phyloP scores from a whole-genome alignment of 768 basidiomycete genomes.

The Xerocomus spinulosus region DNA sequence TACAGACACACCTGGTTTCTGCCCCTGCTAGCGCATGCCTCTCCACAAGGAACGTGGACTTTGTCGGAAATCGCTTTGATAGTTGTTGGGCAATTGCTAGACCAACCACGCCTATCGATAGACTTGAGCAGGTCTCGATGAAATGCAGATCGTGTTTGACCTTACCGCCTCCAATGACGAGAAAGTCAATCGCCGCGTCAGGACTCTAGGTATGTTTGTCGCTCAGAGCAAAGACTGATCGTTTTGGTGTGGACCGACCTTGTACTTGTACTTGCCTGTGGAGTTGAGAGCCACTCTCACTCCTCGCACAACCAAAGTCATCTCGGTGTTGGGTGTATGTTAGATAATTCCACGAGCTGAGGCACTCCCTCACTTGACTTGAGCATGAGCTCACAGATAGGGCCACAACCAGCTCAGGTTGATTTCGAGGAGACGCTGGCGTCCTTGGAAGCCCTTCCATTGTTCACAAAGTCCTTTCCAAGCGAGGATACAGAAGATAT shows the following conservation, averaged over 20 bases:
- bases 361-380: constrained; percentile 13
- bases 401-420: constrained; percentile 20
- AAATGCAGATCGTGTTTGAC: background rate
- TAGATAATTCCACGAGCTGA: too few relatives aligned
- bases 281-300: constrained; percentile 60
- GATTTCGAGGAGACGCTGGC: constrained; percentile 36
- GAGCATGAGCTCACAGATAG: constrained; percentile 20
- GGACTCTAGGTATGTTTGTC: constrained; percentile 44
- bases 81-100: constrained; percentile 80
- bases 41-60: constrained; percentile 79
- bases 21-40: constrained; percentile 70
- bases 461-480: constrained; percentile 92
- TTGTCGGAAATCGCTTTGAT: constrained; percentile 54
- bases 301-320: constrained; percentile 45
- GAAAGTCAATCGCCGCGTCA: constrained; percentile 70
- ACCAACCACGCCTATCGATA: constrained; percentile 67
- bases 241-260: constrained; percentile 36
- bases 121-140: background rate
- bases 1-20: constrained; percentile 65
- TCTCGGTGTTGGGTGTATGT: too few relatives aligned
- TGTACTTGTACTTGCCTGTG: constrained; percentile 54
- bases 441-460: constrained; percentile 62
- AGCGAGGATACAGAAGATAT: constrained; percentile 56
- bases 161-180: constrained; percentile 84
- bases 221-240: background rate